These are phyloP conservation scores for Rhododendron simsii DNA, from an alignment of 148 eudicot species.

Conservation along the genomic window DNA sequence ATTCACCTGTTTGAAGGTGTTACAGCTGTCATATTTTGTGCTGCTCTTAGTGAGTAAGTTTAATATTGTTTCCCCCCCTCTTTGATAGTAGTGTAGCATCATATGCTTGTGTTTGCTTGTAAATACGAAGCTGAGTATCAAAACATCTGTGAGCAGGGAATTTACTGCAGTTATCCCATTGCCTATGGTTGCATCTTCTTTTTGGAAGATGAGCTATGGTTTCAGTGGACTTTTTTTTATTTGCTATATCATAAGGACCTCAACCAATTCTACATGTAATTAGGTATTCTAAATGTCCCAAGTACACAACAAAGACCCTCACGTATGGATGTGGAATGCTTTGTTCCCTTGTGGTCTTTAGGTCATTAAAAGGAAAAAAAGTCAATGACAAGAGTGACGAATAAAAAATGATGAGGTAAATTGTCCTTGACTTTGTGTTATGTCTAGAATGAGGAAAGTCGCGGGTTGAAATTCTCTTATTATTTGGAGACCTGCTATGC, in stretches of 20 bases:
- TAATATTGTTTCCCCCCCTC: neutral
- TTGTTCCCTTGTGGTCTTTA: neutral
- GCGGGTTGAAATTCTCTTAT: neutral
- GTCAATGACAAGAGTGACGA: neutral
- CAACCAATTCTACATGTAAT: neutral
- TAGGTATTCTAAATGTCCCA: neutral
- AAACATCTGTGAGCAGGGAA: neutral
- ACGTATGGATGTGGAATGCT: neutral
- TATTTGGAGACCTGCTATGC: neutral
- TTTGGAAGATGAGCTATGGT: neutral
- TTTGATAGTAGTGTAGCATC: neutral
- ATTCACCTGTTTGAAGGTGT: slow-evolving; percentile 99
- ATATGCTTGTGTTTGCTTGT: neutral
- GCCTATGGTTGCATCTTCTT: neutral
- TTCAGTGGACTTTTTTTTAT: neutral
- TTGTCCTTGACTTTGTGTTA: neutral
- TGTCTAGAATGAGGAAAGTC: neutral
- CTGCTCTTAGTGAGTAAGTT: slow-evolving; percentile 97
- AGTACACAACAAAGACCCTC: neutral
- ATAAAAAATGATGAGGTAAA: neutral
- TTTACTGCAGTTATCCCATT: neutral
- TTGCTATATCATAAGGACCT: neutral
- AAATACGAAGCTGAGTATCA: neutral
- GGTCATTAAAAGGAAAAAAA: neutral
- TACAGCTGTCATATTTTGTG: slow-evolving; percentile 95